A percentile compares a stretch with the other conserved stretches of the same genome.
Conservation (phyloP, 1,139 yeast species). For the Saccharomycopsis hybrid region DNA sequence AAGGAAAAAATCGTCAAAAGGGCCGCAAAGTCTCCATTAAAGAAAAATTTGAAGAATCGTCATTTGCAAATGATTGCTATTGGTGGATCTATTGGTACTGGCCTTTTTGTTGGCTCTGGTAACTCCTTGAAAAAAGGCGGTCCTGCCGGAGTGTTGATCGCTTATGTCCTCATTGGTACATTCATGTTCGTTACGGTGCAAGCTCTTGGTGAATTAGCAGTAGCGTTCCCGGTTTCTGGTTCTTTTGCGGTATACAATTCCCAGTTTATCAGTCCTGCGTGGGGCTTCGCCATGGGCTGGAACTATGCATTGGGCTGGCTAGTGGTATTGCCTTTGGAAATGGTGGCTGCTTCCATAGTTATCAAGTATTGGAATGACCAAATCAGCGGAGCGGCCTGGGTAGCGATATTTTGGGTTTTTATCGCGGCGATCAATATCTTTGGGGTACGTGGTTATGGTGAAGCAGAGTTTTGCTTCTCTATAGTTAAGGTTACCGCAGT, state of each 20-base stretch:
- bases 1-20: slow-evolving; percentile 61
- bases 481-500: slow-evolving; percentile 55
- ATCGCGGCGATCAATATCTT: slow-evolving; percentile 51
- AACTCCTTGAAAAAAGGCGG: slow-evolving; percentile 59
- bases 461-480: slow-evolving; percentile 59
- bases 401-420: slow-evolving; percentile 51
- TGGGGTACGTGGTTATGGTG: slow-evolving; percentile 58
- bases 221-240: slow-evolving; percentile 62
- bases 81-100: slow-evolving; percentile 80
- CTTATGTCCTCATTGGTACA: slow-evolving; percentile 42
- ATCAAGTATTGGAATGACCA: slow-evolving; percentile 57
- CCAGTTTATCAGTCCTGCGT: slow-evolving; percentile 59
- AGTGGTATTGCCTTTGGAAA: slow-evolving; percentile 60
- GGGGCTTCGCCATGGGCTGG: slow-evolving; percentile 74
- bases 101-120: slow-evolving; percentile 56
- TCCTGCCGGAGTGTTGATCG: slow-evolving; percentile 58
- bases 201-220: slow-evolving; percentile 62
- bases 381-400: slow-evolving; percentile 62
- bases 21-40: slow-evolving; percentile 66
- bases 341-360: slow-evolving; percentile 66
- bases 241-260: slow-evolving; percentile 65
- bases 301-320: slow-evolving; percentile 68
- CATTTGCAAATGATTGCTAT: slow-evolving; percentile 76
- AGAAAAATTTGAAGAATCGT: slow-evolving; percentile 56
- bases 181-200: slow-evolving; percentile 63